Evolutionary conservation across 139 green algal species (phyloP).

Genomic region (Choricystis sp.): DNA sequence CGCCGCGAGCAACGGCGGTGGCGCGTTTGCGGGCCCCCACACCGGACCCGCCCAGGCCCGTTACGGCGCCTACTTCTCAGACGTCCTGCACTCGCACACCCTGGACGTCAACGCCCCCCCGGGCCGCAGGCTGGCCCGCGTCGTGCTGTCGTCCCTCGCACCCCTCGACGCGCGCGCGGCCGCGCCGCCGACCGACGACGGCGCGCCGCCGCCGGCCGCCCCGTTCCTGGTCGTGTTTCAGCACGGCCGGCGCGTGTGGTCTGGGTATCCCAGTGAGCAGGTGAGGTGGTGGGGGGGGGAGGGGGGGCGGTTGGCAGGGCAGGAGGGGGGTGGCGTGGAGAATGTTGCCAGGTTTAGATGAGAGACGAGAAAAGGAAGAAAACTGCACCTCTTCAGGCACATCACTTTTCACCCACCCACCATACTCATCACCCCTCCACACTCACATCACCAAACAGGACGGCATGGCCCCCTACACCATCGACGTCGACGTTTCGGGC

Average conservation of each 20-base stretch:
- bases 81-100: slow-evolving; percentile 6
- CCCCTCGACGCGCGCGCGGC: too few relatives aligned
- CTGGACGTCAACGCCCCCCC: slow-evolving; percentile 1
- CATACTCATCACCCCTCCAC: too few relatives aligned
- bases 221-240: slow-evolving; percentile 19
- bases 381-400: too few relatives aligned
- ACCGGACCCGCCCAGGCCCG: slow-evolving; percentile 12
- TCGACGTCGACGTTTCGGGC: slow-evolving; percentile 8
- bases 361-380: too few relatives aligned
- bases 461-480: slow-evolving; percentile 12
- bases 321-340: too few relatives aligned
- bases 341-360: too few relatives aligned
- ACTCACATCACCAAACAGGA: slow-evolving; percentile 7
- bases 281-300: too few relatives aligned
- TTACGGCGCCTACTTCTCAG: slow-evolving; percentile 14
- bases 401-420: too few relatives aligned
- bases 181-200: neutral
- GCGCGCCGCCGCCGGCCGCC: too few relatives aligned
- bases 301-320: too few relatives aligned
- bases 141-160: neutral
- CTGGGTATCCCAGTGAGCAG: too few relatives aligned
- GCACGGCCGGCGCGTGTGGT: slow-evolving; percentile 11
- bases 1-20: neutral
- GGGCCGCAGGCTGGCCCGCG: neutral
- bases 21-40: neutral